Evolutionary conservation across 371 early-diverging fungal species (phyloP), one percentile per base, ranked within the genome.

Genomic region (Rhizopus arrhizus): DNA sequence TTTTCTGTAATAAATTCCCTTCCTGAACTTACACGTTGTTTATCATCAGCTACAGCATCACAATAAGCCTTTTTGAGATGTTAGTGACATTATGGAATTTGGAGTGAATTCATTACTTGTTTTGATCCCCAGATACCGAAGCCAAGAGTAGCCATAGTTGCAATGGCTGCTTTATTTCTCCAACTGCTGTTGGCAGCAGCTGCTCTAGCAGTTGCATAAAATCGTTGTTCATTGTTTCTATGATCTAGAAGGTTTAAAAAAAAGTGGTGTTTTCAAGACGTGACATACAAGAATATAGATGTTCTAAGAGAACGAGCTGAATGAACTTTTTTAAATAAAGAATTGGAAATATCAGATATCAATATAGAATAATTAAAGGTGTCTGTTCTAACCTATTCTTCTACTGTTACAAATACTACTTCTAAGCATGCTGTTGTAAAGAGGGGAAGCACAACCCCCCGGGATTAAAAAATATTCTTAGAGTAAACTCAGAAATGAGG

Each of bases 21-120:
- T 13, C 49, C 10, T 9, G n/a, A 29, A 41, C 66, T 68, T 74
- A 74, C 74, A 16, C 74, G 64, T 61, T 74, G 60, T 16, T 64
- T 74, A 40, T 74, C 74, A 16, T 65, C 64, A 7, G 48, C 33
- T 4, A 68, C 65, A 31, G 68, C 74, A 61, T 74, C 74, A 59
- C 74, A 74, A 45, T 68, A 53, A 16, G 51, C 65, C 69, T 69
- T 35, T 31, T 49, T 38, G 10, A 38, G 0, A 43, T 32, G 43
- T 38, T 3, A 8, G 32, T 12, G 32, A 42, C 12, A 8, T 33
- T 16, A 4, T 33, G 8, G 35, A 12, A 2, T 43, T 50, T 2
- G 3, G 8, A 45, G 48, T 2, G 16, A 40, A 28, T 43, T 32
- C 34, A 6, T 8, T 62, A 68, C 68, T 49, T 68, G 46, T 33